Evolutionary conservation across 352 stramenopile genomes (phyloP), one percentile per base, ranked within the genome.

Genomic region (Phytophthora ohioensis): DNA sequence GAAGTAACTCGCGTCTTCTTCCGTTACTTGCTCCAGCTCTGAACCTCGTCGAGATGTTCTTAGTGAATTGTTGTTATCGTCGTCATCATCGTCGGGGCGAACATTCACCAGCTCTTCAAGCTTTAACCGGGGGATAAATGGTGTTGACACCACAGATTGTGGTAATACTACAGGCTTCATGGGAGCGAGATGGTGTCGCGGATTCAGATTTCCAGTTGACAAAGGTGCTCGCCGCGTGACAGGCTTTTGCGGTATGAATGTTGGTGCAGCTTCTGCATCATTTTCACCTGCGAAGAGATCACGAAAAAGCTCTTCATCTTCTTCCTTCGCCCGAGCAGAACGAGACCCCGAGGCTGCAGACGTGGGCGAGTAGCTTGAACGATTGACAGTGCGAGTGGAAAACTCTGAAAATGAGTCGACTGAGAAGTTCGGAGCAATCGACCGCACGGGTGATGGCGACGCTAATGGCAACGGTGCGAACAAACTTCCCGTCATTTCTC

Each of bases 261-360:
- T 35, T 38, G 45, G 17, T 55, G 12, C 43, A 6, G 42, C n/a
- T 1, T 63, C 54, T 17, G 17, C 32, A 17, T 85, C 79, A 6
- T 57, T 69, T 6, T 90, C 81, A 10, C 41, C 60, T 2, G 67
- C 67, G 51, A 92, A 91, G 11, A 92, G 68, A 27, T 92, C 83
- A 11, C 83, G 78, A 15, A 91, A 91, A 52, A 92, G 72, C 55
- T 92, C 83, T 69, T 92, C 83, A 12, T 92, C 82, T 46, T 84
- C 67, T 38, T 85, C 72, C 32, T 77, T 73, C 13, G 69, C 57
- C 49, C 61, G 43, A 42, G 34, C 27, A 17, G 53, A 55, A 42
- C 45, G 64, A 41, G 48, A 39, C 9, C 62, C 31, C 1, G 64
- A 69, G 0, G 43, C 38, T 6, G 62, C 46, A n/a, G 64, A 71